phyloP scores from a whole-genome alignment of 306 rosid genomes.

The Spatholobus suberectus region DNA sequence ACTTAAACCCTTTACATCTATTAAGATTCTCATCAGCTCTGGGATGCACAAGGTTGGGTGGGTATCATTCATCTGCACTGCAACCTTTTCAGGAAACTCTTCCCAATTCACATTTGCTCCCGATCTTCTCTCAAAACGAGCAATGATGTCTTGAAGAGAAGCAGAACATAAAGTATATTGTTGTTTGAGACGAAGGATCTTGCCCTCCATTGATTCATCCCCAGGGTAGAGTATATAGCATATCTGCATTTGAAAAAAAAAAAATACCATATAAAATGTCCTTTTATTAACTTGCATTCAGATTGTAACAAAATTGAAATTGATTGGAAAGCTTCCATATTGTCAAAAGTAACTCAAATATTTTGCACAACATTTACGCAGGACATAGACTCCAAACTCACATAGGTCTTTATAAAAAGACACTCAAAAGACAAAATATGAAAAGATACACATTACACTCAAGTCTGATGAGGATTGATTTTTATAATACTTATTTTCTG shows the following conservation, averaged over 20 bases:
- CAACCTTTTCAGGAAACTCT: slow-evolving; percentile 90
- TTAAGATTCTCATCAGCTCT: slow-evolving; percentile 85
- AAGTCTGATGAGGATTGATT: slow-evolving; percentile 23
- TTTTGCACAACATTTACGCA: slow-evolving; percentile 21
- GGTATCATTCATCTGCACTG: slow-evolving; percentile 99
- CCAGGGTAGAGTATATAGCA: slow-evolving; percentile 96
- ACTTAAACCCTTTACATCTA: slow-evolving; percentile 83
- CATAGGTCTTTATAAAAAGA: not conserved
- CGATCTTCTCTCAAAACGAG: slow-evolving; percentile 89
- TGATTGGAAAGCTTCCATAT: slow-evolving; percentile 36
- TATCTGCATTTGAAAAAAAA: slow-evolving; percentile 59
- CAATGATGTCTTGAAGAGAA: slow-evolving; percentile 95
- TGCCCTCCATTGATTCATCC: slow-evolving; percentile 91
- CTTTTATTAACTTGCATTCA: slow-evolving; percentile 31
- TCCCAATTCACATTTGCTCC: slow-evolving; percentile 77
- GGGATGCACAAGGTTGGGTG: slow-evolving; percentile 99
- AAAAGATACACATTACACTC: slow-evolving; percentile 17
- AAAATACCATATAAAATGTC: slow-evolving; percentile 32
- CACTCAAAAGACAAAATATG: slow-evolving; percentile 20
- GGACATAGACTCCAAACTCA: not conserved
- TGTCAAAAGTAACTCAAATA: slow-evolving; percentile 23
- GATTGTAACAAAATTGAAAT: slow-evolving; percentile 29
- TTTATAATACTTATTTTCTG: not conserved
- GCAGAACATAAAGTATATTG: slow-evolving; percentile 97
- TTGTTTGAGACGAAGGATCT: slow-evolving; percentile 93